Evolutionary conservation across 768 basidiomycete genomes (phyloP), one percentile per base, ranked within the genome.

Genomic region (Cystobasidium tubakii): DNA sequence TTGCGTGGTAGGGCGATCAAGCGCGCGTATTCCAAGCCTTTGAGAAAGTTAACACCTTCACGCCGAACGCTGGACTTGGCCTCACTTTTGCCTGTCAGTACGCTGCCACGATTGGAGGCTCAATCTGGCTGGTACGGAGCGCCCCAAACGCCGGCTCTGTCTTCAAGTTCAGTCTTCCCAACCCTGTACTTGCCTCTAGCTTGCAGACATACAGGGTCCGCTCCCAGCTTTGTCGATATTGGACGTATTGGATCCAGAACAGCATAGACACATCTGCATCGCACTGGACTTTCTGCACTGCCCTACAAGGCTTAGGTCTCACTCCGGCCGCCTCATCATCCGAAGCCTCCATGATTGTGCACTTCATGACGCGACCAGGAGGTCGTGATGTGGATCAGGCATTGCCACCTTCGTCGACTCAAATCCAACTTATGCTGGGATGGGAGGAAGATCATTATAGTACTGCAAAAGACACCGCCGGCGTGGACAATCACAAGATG

Each of bases 1-100:
- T 13, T 27, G 6, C 31, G 13, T 27, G 2, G 2, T 25, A 66
- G 64, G 6, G 9, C 6, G 33, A 66, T 25, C 15, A 43, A 25
- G 33, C 44, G 43, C 33, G 33, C 64, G 42, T 66, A 7, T 66
- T 66, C 23, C 27, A 66, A n/a, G 19, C 64, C 15, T 66, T 66
- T 33, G 27, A 34, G 15, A 66, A 44, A 66, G 39, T 66, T 17
- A 25, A 66, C 34, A 7, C 42, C 2, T 44, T 36, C 25, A 27
- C 34, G 34, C 39, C 33, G 2, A 33, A 44, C 42, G 33, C 64
- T 1, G 64, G 64, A 7, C 42, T 66, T 15, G 64, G 64, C 17
- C 34, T 66, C 2, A 12, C 64, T 6, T 66, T 66, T 42, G 64
- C 64, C 15, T 36, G 39, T 15, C 33, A 43, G 25, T 39, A 66